These are phyloP conservation scores for Biancaea sappan DNA, from an alignment of 306 rosid species.

Conservation along the genomic window DNA sequence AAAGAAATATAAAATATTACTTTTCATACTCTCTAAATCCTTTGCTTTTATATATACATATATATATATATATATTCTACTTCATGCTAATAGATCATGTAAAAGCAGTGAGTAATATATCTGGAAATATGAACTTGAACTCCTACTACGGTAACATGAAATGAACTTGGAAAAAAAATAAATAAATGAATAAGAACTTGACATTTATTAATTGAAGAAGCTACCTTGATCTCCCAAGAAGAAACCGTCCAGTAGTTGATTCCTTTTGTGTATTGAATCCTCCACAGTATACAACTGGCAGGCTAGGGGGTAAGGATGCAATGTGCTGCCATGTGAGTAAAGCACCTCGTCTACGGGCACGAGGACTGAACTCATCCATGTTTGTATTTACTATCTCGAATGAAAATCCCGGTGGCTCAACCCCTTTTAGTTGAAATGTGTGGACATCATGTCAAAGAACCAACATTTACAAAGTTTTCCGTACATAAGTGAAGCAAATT, in stretches of 20 bases:
- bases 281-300: constrained; percentile 94
- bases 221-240: constrained; percentile 96
- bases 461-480: constrained; percentile 38
- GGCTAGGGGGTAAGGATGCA: constrained; percentile 93
- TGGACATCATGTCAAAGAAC: constrained; percentile 93
- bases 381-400: constrained; percentile 93
- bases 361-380: constrained; percentile 88
- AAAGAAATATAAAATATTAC: not conserved
- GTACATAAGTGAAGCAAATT: constrained; percentile 23
- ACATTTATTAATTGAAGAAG: not conserved
- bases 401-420: constrained; percentile 94
- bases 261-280: constrained; percentile 97
- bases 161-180: constrained; percentile 12
- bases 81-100: not conserved
- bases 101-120: not conserved
- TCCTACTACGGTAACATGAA: not conserved
- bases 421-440: constrained; percentile 98
- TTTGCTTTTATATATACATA: not conserved
- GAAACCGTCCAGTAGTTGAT: constrained; percentile 97
- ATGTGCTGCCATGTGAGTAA: constrained; percentile 99
- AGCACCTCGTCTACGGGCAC: constrained; percentile 95
- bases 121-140: constrained; percentile 25
- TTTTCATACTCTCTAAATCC: not conserved
- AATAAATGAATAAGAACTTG: not conserved
- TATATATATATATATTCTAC: not conserved